A percentile compares a stretch with the other conserved stretches of the same genome.
These are phyloP conservation scores for Neofusicoccum ribis DNA, from an alignment of 2,329 filamentous ascomycete genomes.

Conservation along the genomic window DNA sequence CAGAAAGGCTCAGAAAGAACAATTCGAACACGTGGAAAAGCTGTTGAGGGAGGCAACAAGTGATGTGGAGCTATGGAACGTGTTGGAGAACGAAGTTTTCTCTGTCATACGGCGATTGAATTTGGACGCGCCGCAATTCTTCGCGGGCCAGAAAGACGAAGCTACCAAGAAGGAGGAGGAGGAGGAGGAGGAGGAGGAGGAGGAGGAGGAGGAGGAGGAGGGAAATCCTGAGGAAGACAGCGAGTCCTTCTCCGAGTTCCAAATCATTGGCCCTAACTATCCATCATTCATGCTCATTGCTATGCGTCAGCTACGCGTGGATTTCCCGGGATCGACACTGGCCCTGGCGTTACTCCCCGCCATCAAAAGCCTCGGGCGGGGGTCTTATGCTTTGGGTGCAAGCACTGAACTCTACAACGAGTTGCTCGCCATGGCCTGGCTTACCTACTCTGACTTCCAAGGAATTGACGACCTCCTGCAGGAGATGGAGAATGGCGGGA, in stretches of 20 bases:
- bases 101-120: slow-evolving; percentile 58
- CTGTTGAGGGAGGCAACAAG: slow-evolving; percentile 58
- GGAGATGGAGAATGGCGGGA: slow-evolving; percentile 66
- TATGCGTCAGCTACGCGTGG: slow-evolving; percentile 57
- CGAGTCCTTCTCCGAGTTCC: slow-evolving; percentile 42
- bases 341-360: slow-evolving; percentile 64
- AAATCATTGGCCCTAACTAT: slow-evolving; percentile 65
- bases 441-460: slow-evolving; percentile 58
- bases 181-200: neutral
- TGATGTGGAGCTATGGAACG: slow-evolving; percentile 66
- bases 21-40: slow-evolving; percentile 48
- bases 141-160: neutral
- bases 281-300: slow-evolving; percentile 61
- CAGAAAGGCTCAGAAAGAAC: slow-evolving; percentile 18
- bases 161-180: neutral
- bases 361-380: slow-evolving; percentile 66
- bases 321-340: slow-evolving; percentile 63
- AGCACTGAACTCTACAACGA: slow-evolving; percentile 70
- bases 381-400: slow-evolving; percentile 70
- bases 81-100: slow-evolving; percentile 69
- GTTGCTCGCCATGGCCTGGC: slow-evolving; percentile 63
- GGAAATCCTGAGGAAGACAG: neutral
- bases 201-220: neutral
- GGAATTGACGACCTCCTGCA: slow-evolving; percentile 58
- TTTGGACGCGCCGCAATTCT: slow-evolving; percentile 38